Conservation (phyloP, 352 stramenopile species). For the Phytophthora cactorum region DNA sequence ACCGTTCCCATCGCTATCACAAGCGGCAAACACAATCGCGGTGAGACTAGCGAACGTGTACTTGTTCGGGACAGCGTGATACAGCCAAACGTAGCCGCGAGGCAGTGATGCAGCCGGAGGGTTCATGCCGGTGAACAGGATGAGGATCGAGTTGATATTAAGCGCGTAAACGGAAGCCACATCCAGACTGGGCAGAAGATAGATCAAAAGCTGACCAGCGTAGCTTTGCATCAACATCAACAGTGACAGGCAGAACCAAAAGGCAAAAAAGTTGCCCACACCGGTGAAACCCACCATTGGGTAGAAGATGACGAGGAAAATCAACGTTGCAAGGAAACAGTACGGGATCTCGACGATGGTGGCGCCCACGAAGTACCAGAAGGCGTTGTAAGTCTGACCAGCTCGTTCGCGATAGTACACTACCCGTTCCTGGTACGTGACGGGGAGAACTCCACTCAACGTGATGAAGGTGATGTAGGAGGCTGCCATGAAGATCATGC, state of each 20-base stretch:
- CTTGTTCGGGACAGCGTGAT: constrained; percentile 5
- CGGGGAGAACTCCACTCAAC: constrained; percentile 9
- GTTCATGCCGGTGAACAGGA: constrained; percentile 21
- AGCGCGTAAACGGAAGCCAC: constrained; percentile 5
- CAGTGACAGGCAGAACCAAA: constrained; percentile 13
- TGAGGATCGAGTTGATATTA: constrained; percentile 11
- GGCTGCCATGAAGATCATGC: constrained; percentile 26
- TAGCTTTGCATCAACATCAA: constrained; percentile 17
- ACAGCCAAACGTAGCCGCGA: constrained; percentile 16
- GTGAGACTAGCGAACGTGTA: constrained; percentile 29
- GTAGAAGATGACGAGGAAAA: constrained; percentile 24
- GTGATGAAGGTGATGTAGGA: constrained; percentile 5
- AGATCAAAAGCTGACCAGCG: constrained; percentile 14
- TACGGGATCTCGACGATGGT: constrained; percentile 24
- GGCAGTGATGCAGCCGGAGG: constrained; percentile 5
- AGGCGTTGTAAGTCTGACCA: constrained; percentile 16
- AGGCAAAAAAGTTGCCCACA: constrained; percentile 17
- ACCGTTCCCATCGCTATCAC: constrained; percentile 1
- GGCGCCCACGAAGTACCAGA: constrained; percentile 23
- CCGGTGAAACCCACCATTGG: constrained; percentile 27
- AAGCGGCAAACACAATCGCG: constrained; percentile 25
- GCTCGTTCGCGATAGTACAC: constrained; percentile 24
- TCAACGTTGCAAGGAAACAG: neutral
- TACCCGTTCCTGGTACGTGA: neutral
- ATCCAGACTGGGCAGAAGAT: constrained; percentile 1